Conservation (phyloP, 257 asterid species). For the Linderniella brevidens region DNA sequence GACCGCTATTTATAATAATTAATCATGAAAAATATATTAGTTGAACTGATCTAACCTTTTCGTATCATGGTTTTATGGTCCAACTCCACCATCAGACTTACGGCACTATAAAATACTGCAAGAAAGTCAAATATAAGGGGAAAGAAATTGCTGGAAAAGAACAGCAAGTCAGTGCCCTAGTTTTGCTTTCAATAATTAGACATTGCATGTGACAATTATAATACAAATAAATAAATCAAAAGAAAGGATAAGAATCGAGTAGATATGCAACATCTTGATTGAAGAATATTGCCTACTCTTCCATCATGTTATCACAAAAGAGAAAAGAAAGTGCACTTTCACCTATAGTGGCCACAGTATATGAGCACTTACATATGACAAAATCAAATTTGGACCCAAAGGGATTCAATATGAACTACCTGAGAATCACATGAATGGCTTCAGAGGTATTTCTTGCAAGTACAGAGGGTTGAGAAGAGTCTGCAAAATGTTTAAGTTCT, state of each 20-base stretch:
- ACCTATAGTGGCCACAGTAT: too few relatives aligned
- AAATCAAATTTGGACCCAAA: conserved; percentile 14
- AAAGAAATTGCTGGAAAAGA: too few relatives aligned
- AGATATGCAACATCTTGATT: conserved; percentile 5
- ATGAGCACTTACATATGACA: conserved; percentile 5
- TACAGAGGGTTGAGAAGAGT: conserved; percentile 89
- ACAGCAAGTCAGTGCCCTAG: not conserved
- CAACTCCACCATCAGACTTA: too few relatives aligned
- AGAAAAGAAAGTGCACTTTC: too few relatives aligned
- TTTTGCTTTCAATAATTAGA: not conserved
- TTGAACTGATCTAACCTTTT: too few relatives aligned
- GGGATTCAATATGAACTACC: conserved; percentile 11
- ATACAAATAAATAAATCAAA: conserved; percentile 1
- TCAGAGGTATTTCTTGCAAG: conserved; percentile 75
- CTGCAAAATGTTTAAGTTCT: conserved; percentile 28
- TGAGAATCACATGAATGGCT: too few relatives aligned
- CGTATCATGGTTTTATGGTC: too few relatives aligned
- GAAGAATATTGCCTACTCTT: not conserved
- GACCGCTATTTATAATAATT: too few relatives aligned
- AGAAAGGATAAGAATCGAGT: not conserved
- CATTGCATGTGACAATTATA: conserved; percentile 14
- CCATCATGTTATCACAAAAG: too few relatives aligned
- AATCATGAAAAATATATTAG: too few relatives aligned
- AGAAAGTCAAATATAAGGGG: too few relatives aligned
- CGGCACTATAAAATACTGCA: too few relatives aligned